phyloP scores from a whole-genome alignment of 2,329 filamentous ascomycete species.

The Xylaria sp. region DNA sequence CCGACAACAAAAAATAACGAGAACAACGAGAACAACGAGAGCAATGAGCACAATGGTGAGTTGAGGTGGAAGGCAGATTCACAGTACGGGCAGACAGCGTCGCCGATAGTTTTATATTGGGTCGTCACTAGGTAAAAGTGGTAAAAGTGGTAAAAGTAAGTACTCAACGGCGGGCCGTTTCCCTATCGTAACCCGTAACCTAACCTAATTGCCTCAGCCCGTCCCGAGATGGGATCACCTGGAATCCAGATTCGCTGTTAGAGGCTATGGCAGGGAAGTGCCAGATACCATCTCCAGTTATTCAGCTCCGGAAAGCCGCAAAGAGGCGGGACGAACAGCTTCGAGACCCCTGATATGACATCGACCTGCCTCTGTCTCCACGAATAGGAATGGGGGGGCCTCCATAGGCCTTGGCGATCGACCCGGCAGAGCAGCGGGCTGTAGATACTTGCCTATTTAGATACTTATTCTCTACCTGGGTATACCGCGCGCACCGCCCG shows the following conservation, averaged over 20 bases:
- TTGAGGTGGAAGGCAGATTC: not conserved
- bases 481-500: not conserved
- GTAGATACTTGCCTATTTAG: too few relatives aligned
- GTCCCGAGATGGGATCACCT: slow-evolving; percentile 19
- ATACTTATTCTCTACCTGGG: not conserved
- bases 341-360: slow-evolving; percentile 8
- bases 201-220: slow-evolving; percentile 11
- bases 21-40: not conserved
- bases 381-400: slow-evolving; percentile 18
- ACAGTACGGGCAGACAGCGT: slow-evolving; percentile 3
- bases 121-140: too few relatives aligned
- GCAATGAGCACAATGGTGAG: not conserved
- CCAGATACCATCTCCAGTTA: not conserved
- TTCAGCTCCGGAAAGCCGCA: slow-evolving; percentile 6
- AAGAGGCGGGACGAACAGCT: not conserved
- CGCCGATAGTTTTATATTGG: slow-evolving; percentile 17
- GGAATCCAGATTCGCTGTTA: slow-evolving; percentile 11
- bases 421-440: slow-evolving; percentile 7
- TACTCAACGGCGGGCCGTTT: not conserved
- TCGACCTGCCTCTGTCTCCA: slow-evolving; percentile 1
- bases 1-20: not conserved
- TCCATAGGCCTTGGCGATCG: slow-evolving; percentile 10
- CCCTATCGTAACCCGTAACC: slow-evolving; percentile 3
- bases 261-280: slow-evolving; percentile 2
- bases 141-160: not conserved